Evolutionary conservation across 2,329 filamentous ascomycete genomes (phyloP).

Genomic region (Pyrenophora teres): DNA sequence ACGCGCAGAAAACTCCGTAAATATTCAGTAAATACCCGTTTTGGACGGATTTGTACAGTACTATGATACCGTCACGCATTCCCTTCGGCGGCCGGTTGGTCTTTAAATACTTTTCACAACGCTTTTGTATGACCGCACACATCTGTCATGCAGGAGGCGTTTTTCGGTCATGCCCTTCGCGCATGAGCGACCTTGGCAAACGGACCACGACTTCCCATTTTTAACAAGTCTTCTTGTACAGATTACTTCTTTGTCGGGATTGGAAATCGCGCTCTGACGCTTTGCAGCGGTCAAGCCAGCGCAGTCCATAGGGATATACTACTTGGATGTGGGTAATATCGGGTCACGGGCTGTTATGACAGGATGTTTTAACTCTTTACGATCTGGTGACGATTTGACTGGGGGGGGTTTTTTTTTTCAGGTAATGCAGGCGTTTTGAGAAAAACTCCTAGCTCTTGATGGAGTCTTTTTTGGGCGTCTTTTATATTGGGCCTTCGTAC

Average conservation of each 20-base stretch:
- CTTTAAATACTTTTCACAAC: neutral
- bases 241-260: constrained; percentile 4
- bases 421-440: neutral
- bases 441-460: neutral
- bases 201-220: neutral
- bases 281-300: neutral
- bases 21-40: constrained; percentile 32
- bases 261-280: neutral
- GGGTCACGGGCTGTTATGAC: neutral
- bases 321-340: neutral
- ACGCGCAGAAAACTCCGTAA: constrained; percentile 58
- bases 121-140: neutral
- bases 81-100: neutral
- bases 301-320: neutral
- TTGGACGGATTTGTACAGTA: constrained; percentile 27
- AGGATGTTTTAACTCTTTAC: neutral
- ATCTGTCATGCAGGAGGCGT: neutral
- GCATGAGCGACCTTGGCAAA: neutral
- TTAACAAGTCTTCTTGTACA: constrained; percentile 5
- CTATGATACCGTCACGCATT: neutral
- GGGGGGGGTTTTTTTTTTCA: neutral
- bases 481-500: neutral
- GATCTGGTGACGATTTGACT: neutral
- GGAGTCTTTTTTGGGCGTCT: neutral
- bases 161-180: neutral